Evolutionary conservation across 129 eudicot species (phyloP), one percentile per base, ranked within the genome.

Genomic region (Flaveria brownii): DNA sequence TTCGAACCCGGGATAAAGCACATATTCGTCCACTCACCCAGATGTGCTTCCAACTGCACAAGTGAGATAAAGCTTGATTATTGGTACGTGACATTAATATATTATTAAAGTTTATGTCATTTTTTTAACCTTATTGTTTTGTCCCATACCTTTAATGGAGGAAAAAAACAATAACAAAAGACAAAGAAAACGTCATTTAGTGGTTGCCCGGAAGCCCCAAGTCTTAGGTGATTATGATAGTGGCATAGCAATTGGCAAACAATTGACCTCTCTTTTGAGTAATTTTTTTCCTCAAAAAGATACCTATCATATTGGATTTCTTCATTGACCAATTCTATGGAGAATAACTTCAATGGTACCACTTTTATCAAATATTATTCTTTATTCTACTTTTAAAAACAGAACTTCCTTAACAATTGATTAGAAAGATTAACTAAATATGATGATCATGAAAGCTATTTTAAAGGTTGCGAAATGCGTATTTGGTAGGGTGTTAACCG

Each of bases 281-380:
- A 22, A 77, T 67, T 54, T 77, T 67, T 67, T 15, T 43, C 54
- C 49, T 28, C 13, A 25, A 51, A 66, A 76, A 76, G 65, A 76
- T 51, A 9, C 81, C 30, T 39, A 74, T 74, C 30, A 74, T 46
- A 69, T 69, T 43, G 55, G 8, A 69, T 23, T 69, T 43, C 59
- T 77, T 59, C 66, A 25, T 60, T 23, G 66, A 60, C 41, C 17
- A 60, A 25, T 12, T 60, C 66, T 7, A 25, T 60, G 66, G 41
- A 61, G 67, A 25, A 61, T 25, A 61, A 61, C 67, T 25, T 25
- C 17, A 61, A 13, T 26, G 17, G 41, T 26, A 12, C 17, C 41
- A 61, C 68, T 26, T 26, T 61, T 56, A 36, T 36, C 6, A 36
- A 4, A 36, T 61, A 61, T 61, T 13, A 3, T 28, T 30, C 28